Evolutionary conservation across 2,329 filamentous ascomycete genomes (phyloP).

Genomic region (Cladophialophora yegresii): DNA sequence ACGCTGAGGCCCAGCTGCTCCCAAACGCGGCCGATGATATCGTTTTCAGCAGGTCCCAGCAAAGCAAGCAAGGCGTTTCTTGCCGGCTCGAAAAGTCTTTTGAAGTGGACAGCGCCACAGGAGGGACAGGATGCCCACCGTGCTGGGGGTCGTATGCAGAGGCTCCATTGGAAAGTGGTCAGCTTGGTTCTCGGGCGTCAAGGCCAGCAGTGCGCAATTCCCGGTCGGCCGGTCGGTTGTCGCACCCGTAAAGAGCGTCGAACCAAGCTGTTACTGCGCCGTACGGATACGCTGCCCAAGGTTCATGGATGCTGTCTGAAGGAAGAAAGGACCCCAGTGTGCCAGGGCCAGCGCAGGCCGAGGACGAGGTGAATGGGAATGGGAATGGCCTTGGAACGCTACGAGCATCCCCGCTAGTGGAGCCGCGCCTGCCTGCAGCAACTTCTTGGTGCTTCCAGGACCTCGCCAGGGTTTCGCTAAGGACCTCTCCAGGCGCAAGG

Average conservation of each 20-base stretch:
- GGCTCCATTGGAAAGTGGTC: slow-evolving; percentile 22
- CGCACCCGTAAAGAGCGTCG: neutral
- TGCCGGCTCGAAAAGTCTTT: slow-evolving; percentile 22
- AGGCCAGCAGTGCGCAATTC: slow-evolving; percentile 9
- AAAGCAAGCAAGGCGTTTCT: slow-evolving; percentile 26
- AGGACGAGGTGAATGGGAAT: slow-evolving; percentile 16
- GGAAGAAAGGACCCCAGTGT: neutral
- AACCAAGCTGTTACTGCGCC: slow-evolving; percentile 19
- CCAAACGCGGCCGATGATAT: slow-evolving; percentile 20
- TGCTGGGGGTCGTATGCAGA: slow-evolving; percentile 21
- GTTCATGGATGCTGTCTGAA: slow-evolving; percentile 28
- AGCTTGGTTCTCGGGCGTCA: slow-evolving; percentile 23
- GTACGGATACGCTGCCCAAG: slow-evolving; percentile 19
- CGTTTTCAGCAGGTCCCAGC: slow-evolving; percentile 24
- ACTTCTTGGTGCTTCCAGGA: neutral
- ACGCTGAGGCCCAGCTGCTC: slow-evolving; percentile 32
- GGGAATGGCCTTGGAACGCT: slow-evolving; percentile 14
- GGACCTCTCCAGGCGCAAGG: slow-evolving; percentile 16
- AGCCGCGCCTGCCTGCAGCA: neutral
- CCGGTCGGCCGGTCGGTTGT: slow-evolving; percentile 7
- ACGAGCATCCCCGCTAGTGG: slow-evolving; percentile 19
- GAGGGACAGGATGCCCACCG: slow-evolving; percentile 26
- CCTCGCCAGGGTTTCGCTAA: slow-evolving; percentile 20
- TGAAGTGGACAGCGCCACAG: slow-evolving; percentile 32
- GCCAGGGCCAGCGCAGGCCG: slow-evolving; percentile 22